Evolutionary conservation across 2,329 filamentous ascomycete genomes (phyloP).

Genomic region (Aspergillus versicolor): DNA sequence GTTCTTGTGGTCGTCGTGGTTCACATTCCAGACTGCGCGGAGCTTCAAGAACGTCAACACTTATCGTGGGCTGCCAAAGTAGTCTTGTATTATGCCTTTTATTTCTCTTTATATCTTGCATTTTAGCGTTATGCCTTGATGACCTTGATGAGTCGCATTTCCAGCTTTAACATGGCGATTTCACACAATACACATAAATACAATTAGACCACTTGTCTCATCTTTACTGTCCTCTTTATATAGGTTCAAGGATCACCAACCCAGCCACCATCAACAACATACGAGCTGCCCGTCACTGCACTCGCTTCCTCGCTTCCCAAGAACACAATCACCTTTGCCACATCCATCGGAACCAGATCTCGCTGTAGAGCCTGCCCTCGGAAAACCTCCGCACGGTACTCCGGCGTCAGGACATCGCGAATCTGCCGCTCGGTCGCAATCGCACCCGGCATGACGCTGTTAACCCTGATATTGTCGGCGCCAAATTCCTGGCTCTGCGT

Average conservation of each 20-base stretch:
- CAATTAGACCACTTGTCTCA: too few relatives aligned
- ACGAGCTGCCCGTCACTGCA: constrained; percentile 47
- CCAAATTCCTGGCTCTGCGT: constrained; percentile 42
- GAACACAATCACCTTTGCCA: constrained; percentile 49
- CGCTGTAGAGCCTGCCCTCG: constrained; percentile 45
- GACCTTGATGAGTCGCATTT: too few relatives aligned
- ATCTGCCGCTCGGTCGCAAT: constrained; percentile 50
- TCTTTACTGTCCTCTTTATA: too few relatives aligned
- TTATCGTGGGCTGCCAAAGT: too few relatives aligned
- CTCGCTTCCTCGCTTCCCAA: constrained; percentile 49
- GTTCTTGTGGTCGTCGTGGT: neutral
- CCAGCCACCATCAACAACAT: constrained; percentile 37
- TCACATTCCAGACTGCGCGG: neutral
- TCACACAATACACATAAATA: too few relatives aligned
- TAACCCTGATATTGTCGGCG: constrained; percentile 41
- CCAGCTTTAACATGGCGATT: too few relatives aligned
- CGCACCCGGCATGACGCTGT: constrained; percentile 52
- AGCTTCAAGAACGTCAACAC: neutral
- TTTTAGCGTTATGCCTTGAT: too few relatives aligned
- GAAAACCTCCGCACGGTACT: constrained; percentile 37
- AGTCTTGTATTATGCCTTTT: too few relatives aligned
- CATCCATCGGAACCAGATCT: constrained; percentile 39
- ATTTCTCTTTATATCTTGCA: too few relatives aligned
- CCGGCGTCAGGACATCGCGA: constrained; percentile 45
- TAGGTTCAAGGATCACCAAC: constrained; percentile 1